phyloP scores from a whole-genome alignment of 1,284 basidiomycete species.

The Tylopilus orsonianus region DNA sequence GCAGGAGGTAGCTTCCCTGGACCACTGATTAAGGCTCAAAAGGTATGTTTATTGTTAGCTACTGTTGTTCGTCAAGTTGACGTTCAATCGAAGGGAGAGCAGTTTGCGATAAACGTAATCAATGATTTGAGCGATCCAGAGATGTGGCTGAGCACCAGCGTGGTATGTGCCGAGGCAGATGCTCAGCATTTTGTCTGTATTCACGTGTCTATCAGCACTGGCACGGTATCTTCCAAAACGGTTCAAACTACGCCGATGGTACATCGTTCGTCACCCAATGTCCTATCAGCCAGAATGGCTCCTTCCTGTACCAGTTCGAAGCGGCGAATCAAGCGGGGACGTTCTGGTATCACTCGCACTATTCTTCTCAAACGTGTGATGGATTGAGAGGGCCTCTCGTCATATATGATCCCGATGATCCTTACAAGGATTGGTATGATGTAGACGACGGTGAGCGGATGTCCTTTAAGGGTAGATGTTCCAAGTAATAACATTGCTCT shows the following conservation, averaged over 20 bases:
- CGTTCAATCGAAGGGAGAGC: too few relatives aligned
- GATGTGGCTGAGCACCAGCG: constrained; percentile 34
- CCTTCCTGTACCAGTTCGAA: constrained; percentile 39
- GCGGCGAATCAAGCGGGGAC: background rate
- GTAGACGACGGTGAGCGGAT: background rate
- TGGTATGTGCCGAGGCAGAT: constrained; percentile 21
- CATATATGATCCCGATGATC: background rate
- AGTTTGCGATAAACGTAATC: constrained; percentile 27
- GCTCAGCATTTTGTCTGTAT: constrained; percentile 26
- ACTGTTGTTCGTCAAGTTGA: too few relatives aligned
- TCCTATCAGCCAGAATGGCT: constrained; percentile 39
- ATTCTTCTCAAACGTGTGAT: constrained; percentile 32
- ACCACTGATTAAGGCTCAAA: too few relatives aligned
- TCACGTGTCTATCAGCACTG: constrained; percentile 34
- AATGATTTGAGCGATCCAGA: constrained; percentile 30
- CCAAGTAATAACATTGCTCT: background rate
- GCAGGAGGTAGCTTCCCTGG: too few relatives aligned
- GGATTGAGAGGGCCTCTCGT: constrained; percentile 16
- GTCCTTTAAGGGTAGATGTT: background rate
- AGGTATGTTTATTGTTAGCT: too few relatives aligned
- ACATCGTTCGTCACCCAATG: constrained; percentile 42
- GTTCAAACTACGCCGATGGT: constrained; percentile 27
- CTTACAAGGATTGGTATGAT: background rate
- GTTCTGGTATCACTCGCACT: background rate
- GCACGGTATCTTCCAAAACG: constrained; percentile 35